A percentile compares a stretch with the other conserved stretches of the same genome.
These are phyloP conservation scores for Mycotypha africana DNA, from an alignment of 371 early-diverging fungal species.

Conservation along the genomic window DNA sequence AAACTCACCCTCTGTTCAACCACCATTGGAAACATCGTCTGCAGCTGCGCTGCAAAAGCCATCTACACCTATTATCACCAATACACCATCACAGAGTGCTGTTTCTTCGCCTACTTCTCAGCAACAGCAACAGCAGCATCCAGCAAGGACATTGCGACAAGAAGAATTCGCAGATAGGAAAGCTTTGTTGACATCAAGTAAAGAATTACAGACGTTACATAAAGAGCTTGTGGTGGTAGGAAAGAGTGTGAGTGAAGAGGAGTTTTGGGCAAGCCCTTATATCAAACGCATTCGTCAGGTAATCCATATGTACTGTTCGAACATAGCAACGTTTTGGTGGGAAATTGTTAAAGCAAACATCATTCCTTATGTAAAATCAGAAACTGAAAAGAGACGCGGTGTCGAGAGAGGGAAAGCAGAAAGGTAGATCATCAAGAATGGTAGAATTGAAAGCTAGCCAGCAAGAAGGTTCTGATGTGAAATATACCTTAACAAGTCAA, in stretches of 20 bases:
- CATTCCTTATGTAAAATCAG: constrained; percentile 16
- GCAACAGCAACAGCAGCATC: constrained; percentile 14
- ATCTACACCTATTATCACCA: not conserved
- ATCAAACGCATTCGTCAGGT: constrained; percentile 44
- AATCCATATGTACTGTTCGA: too few species aligned
- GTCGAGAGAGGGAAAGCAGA: constrained; percentile 64
- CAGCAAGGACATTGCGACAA: constrained; percentile 29
- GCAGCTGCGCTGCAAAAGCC: too few species aligned
- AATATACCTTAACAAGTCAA: constrained; percentile 84
- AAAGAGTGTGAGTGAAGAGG: constrained; percentile 74
- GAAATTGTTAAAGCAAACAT: not conserved
- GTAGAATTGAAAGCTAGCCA: constrained; percentile 75
- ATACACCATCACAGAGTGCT: constrained; percentile 1
- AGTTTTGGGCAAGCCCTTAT: constrained; percentile 86
- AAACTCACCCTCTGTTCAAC: constrained; percentile 7
- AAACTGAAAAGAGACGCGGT: constrained; percentile 71
- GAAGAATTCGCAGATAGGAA: constrained; percentile 59
- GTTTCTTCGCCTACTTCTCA: not conserved
- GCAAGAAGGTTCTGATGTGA: constrained; percentile 77
- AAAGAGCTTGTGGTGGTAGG: constrained; percentile 75
- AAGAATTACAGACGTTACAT: constrained; percentile 70
- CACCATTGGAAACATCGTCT: not conserved
- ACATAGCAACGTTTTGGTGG: too few species aligned
- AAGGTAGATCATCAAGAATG: constrained; percentile 81
- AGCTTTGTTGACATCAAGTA: constrained; percentile 58